These are phyloP conservation scores for Candida sanyaensis DNA, from an alignment of 1,139 yeast species.

Conservation along the genomic window DNA sequence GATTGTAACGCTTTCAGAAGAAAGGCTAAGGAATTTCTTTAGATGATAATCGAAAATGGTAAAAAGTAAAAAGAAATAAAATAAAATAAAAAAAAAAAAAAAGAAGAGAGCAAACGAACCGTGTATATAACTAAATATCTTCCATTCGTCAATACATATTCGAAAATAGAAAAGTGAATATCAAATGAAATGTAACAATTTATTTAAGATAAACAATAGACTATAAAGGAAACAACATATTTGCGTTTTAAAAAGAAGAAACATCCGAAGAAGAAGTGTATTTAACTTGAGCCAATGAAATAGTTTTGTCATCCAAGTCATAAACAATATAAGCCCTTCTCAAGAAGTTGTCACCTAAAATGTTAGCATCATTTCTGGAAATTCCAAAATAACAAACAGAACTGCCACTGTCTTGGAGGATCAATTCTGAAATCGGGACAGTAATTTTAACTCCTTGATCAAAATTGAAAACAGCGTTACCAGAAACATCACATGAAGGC, in stretches of 20 bases:
- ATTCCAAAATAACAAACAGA: constrained; percentile 12
- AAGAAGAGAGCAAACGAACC: background rate
- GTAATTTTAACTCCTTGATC: constrained; percentile 27
- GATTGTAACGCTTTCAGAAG: constrained; percentile 91
- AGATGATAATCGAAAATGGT: constrained; percentile 1
- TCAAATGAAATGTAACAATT: background rate
- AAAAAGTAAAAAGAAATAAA: background rate
- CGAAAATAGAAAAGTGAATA: background rate
- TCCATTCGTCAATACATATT: constrained; percentile 1
- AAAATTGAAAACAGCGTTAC: constrained; percentile 23
- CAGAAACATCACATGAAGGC: constrained; percentile 9
- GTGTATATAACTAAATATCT: background rate
- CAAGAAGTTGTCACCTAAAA: constrained; percentile 33
- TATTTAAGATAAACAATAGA: background rate
- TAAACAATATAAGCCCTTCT: constrained; percentile 30
- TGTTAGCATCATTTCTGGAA: constrained; percentile 4
- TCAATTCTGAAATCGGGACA: constrained; percentile 29
- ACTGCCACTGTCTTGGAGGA: constrained; percentile 6
- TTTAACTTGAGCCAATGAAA: constrained; percentile 28
- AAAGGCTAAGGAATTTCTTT: constrained; percentile 80
- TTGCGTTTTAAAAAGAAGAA: constrained; percentile 1
- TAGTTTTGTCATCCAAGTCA: constrained; percentile 26
- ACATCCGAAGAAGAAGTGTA: constrained; percentile 15
- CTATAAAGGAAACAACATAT: background rate
- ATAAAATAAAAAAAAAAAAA: no score